A percentile compares a stretch with the other conserved stretches of the same genome.
phyloP scores from a whole-genome alignment of 345 rosid species.

The Citrus reticulata region DNA sequence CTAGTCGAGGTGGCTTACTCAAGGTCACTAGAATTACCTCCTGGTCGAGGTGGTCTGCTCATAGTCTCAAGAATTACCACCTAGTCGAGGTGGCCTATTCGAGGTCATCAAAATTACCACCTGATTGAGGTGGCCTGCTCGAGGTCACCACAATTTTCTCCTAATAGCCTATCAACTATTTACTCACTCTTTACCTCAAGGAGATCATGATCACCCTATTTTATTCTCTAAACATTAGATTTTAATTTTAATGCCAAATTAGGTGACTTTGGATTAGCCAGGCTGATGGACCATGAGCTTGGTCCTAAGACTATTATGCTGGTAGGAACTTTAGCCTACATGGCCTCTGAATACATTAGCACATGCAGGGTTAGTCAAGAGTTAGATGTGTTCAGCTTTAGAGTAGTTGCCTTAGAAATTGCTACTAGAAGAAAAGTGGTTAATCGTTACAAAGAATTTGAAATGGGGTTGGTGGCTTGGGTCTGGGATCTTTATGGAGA shows the following conservation, averaged over 20 bases:
- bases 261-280: constrained; percentile 11
- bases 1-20: too few relatives aligned
- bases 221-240: too few relatives aligned
- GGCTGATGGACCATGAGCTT: constrained; percentile 17
- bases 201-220: too few relatives aligned
- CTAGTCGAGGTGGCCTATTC: too few relatives aligned
- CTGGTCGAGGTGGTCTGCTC: too few relatives aligned
- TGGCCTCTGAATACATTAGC: constrained; percentile 15
- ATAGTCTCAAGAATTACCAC: too few relatives aligned
- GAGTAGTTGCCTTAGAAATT: constrained; percentile 17
- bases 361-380: constrained; percentile 6
- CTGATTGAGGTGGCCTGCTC: too few relatives aligned
- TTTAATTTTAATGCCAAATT: neutral
- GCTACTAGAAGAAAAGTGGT: constrained; percentile 13
- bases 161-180: too few relatives aligned
- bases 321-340: constrained; percentile 51
- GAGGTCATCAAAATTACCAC: too few relatives aligned
- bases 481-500: constrained; percentile 23
- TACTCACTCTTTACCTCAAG: too few relatives aligned
- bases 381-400: constrained; percentile 16
- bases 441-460: neutral
- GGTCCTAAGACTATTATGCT: constrained; percentile 40
- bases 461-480: constrained; percentile 8
- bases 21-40: too few relatives aligned
- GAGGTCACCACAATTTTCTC: too few relatives aligned